Evolutionary conservation across 2,329 filamentous ascomycete species (phyloP), one percentile per base, ranked within the genome.

Genomic region (Myriosclerotinia curreyana): DNA sequence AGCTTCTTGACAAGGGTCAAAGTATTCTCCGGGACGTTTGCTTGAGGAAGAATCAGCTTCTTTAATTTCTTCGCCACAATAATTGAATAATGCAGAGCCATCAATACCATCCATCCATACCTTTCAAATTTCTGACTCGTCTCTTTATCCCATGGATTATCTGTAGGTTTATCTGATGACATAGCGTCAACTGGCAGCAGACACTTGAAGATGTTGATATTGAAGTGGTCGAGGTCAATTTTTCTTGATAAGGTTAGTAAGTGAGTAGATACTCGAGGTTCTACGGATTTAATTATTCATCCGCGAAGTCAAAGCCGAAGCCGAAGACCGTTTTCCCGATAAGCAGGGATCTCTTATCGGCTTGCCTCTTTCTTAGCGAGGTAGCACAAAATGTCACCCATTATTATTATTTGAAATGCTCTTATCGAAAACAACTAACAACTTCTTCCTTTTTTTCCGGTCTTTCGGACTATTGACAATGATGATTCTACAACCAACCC

Each of bases 1-100:
- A 6, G 92, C 92, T 72, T 96, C 94, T 76, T 98, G 94, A 77
- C 95, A 99, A 2, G 95, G 95, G 73, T 99, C 95, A 76, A 91
- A 92, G 79, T 89, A 98, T 75, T 97, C 88, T 81, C 92, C 96
- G 73, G 88, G 86, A 63, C 82, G 83, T 81, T 98, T 98, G 70
- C 94, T 96, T 72, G 66, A 28, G 15, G 17, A 11, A 40, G 15
- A 34, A 60, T 60, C 42, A 59, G 55, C 31, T 14, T 34, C 20
- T 48, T 36, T n/a, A 15, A 48, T 15, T 34, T 34, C 20, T 42
- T 51, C 34, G 56, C 56, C 44, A 50, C 56, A 15, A 2, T 60
- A 15, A 2, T 60, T 44, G 42, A 50, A 65, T 55, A 42, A 53
- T n/a, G n/a, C 31, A 31, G 31, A 40, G 25, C 20, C 6, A 20